Evolutionary conservation across 2,329 filamentous ascomycete species (phyloP), one percentile per base, ranked within the genome.

Genomic region (Hypoxylon sp.): DNA sequence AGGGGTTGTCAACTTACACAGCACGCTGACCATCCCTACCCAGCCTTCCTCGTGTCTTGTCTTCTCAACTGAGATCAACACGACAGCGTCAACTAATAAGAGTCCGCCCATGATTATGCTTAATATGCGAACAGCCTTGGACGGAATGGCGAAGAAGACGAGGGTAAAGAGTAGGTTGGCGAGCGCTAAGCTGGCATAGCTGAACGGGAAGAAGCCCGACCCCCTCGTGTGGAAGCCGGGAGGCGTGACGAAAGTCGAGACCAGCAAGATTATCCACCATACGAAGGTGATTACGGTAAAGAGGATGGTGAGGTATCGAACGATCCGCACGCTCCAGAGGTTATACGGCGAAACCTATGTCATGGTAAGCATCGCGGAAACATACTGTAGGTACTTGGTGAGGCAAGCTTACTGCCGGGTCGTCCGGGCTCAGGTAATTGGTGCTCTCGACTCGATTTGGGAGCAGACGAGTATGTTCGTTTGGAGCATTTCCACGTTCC

Each of bases 251-350:
- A 99, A 99, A 64, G 89, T 87, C 52, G 91, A 92, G 13, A 97
- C 86, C n/a, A 99, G 82, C 27, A 97, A 80, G 50, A 97, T 74
- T 8, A 91, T 83, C 94, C 95, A 98, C 94, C 94, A 98, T n/a
- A 92, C 69, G 69, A 96, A 92, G 53, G 87, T 90, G 67, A 93
- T 72, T 48, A 86, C 74, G 17, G 94, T 80, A 70, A 97, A 90
- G 31, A 91, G 68, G 52, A 96, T 80, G 4, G 92, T 94, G 59
- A 95, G 74, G 70, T 88, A 91, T 71, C 92, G 86, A 51, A 95
- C 80, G 42, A 90, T 84, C 15, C 95, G 88, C 46, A 99, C 90
- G 57, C 87, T 91, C 89, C 92, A 97, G 31, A 98, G 84, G 69
- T 99, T 99, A 78, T 97, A 97, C 0, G 95, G 95, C 17, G 70